These are phyloP conservation scores for Suhomyces pyralidae DNA, from an alignment of 805 yeast species.

Conservation along the genomic window DNA sequence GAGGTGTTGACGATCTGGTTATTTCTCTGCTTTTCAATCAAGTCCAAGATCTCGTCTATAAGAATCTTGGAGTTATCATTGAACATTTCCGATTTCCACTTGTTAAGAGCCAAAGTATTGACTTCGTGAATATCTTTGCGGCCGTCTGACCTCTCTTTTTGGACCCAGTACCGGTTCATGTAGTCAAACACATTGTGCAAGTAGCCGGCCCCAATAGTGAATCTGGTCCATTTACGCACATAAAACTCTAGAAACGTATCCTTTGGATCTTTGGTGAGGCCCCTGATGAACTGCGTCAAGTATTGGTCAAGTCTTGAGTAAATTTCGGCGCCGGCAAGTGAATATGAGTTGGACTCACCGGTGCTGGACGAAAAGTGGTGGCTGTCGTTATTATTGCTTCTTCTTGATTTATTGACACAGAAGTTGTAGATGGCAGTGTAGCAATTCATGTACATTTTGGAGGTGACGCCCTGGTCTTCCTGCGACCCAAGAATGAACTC, in stretches of 20 bases:
- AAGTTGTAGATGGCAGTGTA: constrained; percentile 92
- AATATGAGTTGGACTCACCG: constrained; percentile 30
- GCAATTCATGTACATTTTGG: constrained; percentile 78
- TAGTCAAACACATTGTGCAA: constrained; percentile 92
- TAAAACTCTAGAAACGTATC: constrained; percentile 80
- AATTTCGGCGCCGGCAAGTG: constrained; percentile 85
- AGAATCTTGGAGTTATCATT: constrained; percentile 57
- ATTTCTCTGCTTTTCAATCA: constrained; percentile 74
- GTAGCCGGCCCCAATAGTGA: constrained; percentile 85
- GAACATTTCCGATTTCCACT: constrained; percentile 87
- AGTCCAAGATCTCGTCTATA: constrained; percentile 68
- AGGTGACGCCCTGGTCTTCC: constrained; percentile 62
- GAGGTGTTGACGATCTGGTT: constrained; percentile 69
- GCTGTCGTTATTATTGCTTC: constrained; percentile 8
- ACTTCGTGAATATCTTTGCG: constrained; percentile 87
- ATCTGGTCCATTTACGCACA: constrained; percentile 85
- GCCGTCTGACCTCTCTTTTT: constrained; percentile 92
- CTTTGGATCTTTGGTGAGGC: constrained; percentile 44
- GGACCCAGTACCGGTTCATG: constrained; percentile 96
- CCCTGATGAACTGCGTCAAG: constrained; percentile 55
- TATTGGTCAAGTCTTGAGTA: constrained; percentile 70
- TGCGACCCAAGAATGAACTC: constrained; percentile 66
- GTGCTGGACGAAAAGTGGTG: constrained; percentile 13
- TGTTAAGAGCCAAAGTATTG: constrained; percentile 77
- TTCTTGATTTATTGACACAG: constrained; percentile 76